Base-by-base conservation (phyloP, 108 stramenopile genomes). In the Cyclotella cryptica region DNA sequence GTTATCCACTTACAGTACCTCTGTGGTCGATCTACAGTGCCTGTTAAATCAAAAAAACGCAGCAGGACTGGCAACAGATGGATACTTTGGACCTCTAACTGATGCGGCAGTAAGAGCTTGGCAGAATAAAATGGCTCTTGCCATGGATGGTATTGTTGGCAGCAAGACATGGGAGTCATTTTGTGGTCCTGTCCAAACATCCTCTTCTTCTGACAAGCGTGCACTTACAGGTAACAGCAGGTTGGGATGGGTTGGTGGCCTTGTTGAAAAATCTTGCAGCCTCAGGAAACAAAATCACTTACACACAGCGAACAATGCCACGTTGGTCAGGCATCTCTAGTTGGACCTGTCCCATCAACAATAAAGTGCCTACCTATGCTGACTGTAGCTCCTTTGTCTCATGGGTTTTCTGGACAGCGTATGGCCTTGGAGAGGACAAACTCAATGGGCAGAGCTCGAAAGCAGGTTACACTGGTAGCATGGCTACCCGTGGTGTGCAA, bases 331-430 rank as follows among this genome's bases (percentile, higher is more conserved):
- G 57, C 26, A 58, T 58, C 26, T 27, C 21, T 27, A 27, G 14
- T 3, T 58, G 57, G 57, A 27, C 57, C 22, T 58, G 57, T 27
- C 57, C 27, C 13, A 13, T 8, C 21, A 58, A 58, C 26, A 58
- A 58, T 13, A 58, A 58, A 58, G 57, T 58, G 14, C 57, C 57
- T 22, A 27, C 57, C 27, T 58, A 58, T 58, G 57, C 57, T 27
- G 57, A 58, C 22, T 58, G 57, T 8, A 58, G 57, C 57, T 58
- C 57, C 22, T 58, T 58, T 58, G 57, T 58, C 57, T 58, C 57
- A 4, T 58, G 57, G 57, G 27, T 58, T 4, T 58, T 58, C 26
- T 58, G 22, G 57, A 22, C 27, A 27, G 26, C 26, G 1, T 58
- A 58, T 8, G 27, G 57, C 13, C 57, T 6, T 4, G 57, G 57